Evolutionary conservation across 495 filamentous ascomycete genomes (phyloP), one percentile per base, ranked within the genome.

Genomic region (Elaphomyces granulatus): DNA sequence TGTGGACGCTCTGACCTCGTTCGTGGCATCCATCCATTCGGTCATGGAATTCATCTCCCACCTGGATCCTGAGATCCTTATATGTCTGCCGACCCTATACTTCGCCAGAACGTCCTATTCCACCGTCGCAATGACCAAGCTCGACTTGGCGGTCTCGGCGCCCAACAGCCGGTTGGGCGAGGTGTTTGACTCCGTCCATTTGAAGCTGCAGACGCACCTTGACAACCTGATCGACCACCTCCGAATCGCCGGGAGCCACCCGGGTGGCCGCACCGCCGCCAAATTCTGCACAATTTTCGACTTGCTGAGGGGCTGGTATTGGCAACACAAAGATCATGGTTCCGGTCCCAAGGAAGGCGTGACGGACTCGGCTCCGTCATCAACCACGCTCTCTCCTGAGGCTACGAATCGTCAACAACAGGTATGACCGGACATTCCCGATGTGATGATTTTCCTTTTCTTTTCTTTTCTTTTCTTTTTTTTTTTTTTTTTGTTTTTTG

Each of bases 91-190:
- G 7, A 78, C 90, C 2, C 74, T 83, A 45, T 74, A 73, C 35
- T 76, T 83, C 46, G 81, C 87, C 32, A 79, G 86, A 10, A 75
- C 83, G 30, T 74, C 81, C 20, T 93, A 90, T 45, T 81, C 85
- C 3, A 71, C 81, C 15, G 77, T 95, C n/a, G 74, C 86, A 14
- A 58, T 95, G 14, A 85, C 94, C 54, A 94, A 92, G 50, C 73
- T 94, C 44, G 85, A 85, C 56, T 82, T 85, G 36, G 77, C 83
- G 2, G 78, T 83, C 8, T 76, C 71, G 9, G 67, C 74, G 8
- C 69, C 81, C 0, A 67, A 74, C 33, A 75, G 74, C 16, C 78
- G 81, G 47, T 61, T 94, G 1, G 81, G 81, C 3, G 80, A 77
- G 49, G 71, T 93, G 15, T 79, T 94, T 42, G 73, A 78, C 38